Evolutionary conservation across 805 yeast genomes (phyloP), one percentile per base, ranked within the genome.

Genomic region (Trichomonascus vanleenenianus): DNA sequence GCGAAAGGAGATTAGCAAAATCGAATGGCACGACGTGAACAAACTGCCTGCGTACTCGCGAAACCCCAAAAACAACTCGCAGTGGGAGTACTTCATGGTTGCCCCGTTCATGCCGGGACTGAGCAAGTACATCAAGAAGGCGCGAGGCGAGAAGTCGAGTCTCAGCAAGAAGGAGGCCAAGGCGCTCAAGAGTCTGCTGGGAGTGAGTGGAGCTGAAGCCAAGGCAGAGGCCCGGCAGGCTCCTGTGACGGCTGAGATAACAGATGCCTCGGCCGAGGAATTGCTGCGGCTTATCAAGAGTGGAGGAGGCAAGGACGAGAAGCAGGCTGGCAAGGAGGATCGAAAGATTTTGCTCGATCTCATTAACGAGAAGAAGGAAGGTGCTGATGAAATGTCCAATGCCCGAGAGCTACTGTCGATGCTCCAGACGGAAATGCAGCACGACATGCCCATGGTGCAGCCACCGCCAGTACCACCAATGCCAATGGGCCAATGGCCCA

Each of bases 1-100:
- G 1, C 76, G 96, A 57, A 85, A 85, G 61, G 99, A 93, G 66
- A 94, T 93, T 53, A 76, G 81, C 39, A 76, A 77, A 45, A 85
- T 91, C 42, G 74, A 81, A 63, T 91, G 97, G 97, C 61, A 63
- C 42, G 56, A 58, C 16, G 52, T 68, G 37, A 46, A 44, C 11
- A 44, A 49, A 14, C 46, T 67, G 45, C 69, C 67, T 1, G 57
- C 60, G 6, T 65, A 50, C 46, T 42, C 61, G n/a, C 40, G 45
- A 4, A 44, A 45, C 20, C 39, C 38, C 31, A 41, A 40, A 40
- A 45, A 31, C 25, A 35, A 33, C 31, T 18, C 45, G 19, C 42
- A 42, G 10, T 37, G 47, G 37, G 53, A 54, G 33, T 67, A 55
- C 43, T 64, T 56, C 56, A 52, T 62, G 61, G 67, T 66, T 6